These are phyloP conservation scores for Pleurotus tuber-regium DNA, from an alignment of 768 basidiomycete species.

Conservation along the genomic window DNA sequence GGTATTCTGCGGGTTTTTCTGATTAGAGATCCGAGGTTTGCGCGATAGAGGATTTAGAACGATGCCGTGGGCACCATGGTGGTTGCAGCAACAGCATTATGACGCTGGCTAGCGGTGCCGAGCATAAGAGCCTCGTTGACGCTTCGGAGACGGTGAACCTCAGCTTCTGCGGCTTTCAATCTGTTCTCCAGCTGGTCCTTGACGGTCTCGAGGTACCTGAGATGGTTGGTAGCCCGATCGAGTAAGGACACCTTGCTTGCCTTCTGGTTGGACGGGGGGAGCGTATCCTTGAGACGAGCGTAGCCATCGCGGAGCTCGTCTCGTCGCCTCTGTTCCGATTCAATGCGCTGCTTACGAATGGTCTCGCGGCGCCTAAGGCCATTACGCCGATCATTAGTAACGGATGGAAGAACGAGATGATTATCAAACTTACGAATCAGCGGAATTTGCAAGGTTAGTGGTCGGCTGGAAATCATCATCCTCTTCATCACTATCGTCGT, in stretches of 20 bases:
- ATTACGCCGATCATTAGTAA: constrained; percentile 6
- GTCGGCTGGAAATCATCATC: constrained; percentile 73
- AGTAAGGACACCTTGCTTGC: constrained; percentile 89
- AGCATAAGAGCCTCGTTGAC: constrained; percentile 91
- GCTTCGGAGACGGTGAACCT: constrained; percentile 70
- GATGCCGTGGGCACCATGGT: constrained; percentile 39
- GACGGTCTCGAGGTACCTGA: constrained; percentile 82
- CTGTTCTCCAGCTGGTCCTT: constrained; percentile 72
- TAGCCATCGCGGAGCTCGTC: constrained; percentile 94
- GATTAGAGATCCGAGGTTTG: constrained; percentile 23
- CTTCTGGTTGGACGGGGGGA: constrained; percentile 90
- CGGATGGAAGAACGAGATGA: background rate
- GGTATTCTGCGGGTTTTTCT: constrained; percentile 24
- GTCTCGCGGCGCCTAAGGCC: constrained; percentile 79
- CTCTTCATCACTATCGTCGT: constrained; percentile 71
- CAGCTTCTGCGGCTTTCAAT: constrained; percentile 75
- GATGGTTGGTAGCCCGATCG: constrained; percentile 85
- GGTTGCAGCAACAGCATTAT: constrained; percentile 48
- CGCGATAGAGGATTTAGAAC: constrained; percentile 55
- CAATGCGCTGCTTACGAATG: constrained; percentile 89
- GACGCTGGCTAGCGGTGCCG: constrained; percentile 72
- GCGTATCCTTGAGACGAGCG: constrained; percentile 83
- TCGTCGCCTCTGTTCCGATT: constrained; percentile 88
- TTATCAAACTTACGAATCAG: constrained; percentile 47
- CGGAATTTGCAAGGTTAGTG: constrained; percentile 35